Conservation (phyloP, 2,329 filamentous ascomycete genomes). For the Tolypocladium nubicola region DNA sequence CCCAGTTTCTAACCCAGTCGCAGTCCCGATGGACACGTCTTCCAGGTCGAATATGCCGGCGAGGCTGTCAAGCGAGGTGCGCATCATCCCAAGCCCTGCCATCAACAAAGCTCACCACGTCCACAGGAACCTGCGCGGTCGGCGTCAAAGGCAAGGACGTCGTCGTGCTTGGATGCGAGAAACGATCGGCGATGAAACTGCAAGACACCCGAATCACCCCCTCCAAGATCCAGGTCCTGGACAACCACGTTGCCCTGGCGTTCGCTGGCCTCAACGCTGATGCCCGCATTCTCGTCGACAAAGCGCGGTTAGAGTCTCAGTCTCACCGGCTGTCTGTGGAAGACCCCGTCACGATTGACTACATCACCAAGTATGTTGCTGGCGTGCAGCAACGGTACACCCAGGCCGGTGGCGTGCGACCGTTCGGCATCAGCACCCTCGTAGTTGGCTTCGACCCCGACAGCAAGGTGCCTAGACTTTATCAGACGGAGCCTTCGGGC, state of each 20-base stretch:
- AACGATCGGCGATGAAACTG: conserved; percentile 97
- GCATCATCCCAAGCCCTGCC: conserved; percentile 6
- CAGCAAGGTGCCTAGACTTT: conserved; percentile 78
- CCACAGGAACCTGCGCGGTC: conserved; percentile 84
- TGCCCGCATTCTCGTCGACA: conserved; percentile 95
- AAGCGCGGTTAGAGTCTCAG: conserved; percentile 93
- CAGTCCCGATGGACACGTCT: conserved; percentile 98
- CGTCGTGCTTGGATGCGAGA: conserved; percentile 95
- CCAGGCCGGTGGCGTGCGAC: conserved; percentile 93
- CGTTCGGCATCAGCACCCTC: conserved; percentile 97
- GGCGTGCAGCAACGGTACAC: conserved; percentile 98
- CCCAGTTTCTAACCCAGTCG: conserved; percentile 29
- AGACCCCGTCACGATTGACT: conserved; percentile 95
- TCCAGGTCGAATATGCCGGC: conserved; percentile 98
- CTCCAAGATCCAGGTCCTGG: conserved; percentile 94
- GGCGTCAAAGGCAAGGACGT: conserved; percentile 92
- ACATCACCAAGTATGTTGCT: conserved; percentile 98
- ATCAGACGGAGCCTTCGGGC: conserved; percentile 98
- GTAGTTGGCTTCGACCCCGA: conserved; percentile 98
- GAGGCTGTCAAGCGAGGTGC: conserved; percentile 97
- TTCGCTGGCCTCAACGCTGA: conserved; percentile 97
- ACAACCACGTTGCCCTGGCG: conserved; percentile 91
- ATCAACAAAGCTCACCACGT: conserved; percentile 8
- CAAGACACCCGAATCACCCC: conserved; percentile 99
- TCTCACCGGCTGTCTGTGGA: conserved; percentile 95